Conservation (phyloP, 2,329 filamentous ascomycete genomes). For the Dothistroma septosporum region DNA sequence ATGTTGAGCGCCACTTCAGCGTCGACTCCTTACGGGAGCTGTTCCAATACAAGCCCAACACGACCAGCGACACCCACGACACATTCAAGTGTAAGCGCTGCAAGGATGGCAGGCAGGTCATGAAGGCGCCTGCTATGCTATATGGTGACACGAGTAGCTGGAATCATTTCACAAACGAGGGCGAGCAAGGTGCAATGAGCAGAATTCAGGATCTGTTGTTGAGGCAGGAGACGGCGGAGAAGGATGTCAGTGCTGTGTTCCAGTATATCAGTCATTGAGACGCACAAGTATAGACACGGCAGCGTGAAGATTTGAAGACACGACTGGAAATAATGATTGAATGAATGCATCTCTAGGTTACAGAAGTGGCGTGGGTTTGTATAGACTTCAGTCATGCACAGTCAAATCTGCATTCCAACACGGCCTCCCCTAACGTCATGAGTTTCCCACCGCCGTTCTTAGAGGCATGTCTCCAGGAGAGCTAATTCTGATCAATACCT, state of each 20-base stretch:
- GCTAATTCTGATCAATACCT: too few species aligned
- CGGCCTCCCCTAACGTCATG: too few species aligned
- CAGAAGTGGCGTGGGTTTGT: neutral
- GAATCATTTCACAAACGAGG: constrained; percentile 91
- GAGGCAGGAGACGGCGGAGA: constrained; percentile 74
- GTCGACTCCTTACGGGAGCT: constrained; percentile 85
- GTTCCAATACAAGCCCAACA: constrained; percentile 84
- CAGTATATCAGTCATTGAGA: constrained; percentile 90
- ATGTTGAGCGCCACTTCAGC: constrained; percentile 95
- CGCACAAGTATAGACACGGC: neutral
- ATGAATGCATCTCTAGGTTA: neutral
- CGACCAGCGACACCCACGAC: constrained; percentile 90
- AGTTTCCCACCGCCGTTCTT: too few species aligned
- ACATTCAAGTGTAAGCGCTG: constrained; percentile 98
- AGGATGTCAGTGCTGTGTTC: constrained; percentile 88
- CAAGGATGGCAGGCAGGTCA: constrained; percentile 70
- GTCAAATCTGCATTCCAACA: too few species aligned
- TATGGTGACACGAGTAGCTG: constrained; percentile 99
- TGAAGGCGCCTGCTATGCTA: constrained; percentile 90
- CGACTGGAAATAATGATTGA: neutral
- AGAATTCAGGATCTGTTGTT: constrained; percentile 87
- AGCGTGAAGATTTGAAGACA: neutral
- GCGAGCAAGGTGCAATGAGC: constrained; percentile 57
- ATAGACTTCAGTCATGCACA: neutral
- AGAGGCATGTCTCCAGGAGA: too few species aligned